Base-by-base conservation (phyloP, 495 filamentous ascomycete species). In the Penicillium herquei region DNA sequence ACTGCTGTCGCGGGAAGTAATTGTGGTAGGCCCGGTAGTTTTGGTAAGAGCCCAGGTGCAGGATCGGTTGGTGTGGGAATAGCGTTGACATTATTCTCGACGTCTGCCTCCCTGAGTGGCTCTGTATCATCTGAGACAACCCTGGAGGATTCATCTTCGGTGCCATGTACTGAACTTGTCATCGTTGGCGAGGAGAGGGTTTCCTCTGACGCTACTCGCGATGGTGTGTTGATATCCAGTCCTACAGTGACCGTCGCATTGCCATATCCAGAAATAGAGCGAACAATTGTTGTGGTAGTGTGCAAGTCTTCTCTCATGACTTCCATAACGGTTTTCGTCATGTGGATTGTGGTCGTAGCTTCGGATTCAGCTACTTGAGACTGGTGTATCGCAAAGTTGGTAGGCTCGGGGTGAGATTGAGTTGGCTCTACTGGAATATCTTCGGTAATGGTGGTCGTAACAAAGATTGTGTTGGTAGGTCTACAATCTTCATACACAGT, bases 401-500 rank as follows among this genome's bases (percentile, higher is more conserved):
- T 50, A 10, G 39, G 14, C 32, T 43, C 9, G 2, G 11, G 31
- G n/a, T 35, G 30, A 21, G 42, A 39, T 3, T 52, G 39, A 1
- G 50, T 52, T 39, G 35, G 49, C 37, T 31, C 48, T 9, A 49
- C 8, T 14, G 10, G 4, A n/a, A 30, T 13, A 14, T 51, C 21
- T 14, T 51, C 47, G 2, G 59, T 47, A 9, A 62, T 26, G n/a
- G 56, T 62, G 2, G 52, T 56, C 0, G 63, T 62, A 14, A 51
- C 57, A 37, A 52, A 49, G 16, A 51, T 44, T 0, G 63, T 54
- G 21, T 49, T 53, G 4, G 63, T 63, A 12, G 54, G 32, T 10
- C 13, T 48, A 35, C 64, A 68, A 0, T 66, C 47, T 33, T 52
- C 53, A 18, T 54, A 60, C 7, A 70, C 47, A 6, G 70, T 72